Conservation (phyloP, 768 basidiomycete genomes). For the Boletus eberwhitei region DNA sequence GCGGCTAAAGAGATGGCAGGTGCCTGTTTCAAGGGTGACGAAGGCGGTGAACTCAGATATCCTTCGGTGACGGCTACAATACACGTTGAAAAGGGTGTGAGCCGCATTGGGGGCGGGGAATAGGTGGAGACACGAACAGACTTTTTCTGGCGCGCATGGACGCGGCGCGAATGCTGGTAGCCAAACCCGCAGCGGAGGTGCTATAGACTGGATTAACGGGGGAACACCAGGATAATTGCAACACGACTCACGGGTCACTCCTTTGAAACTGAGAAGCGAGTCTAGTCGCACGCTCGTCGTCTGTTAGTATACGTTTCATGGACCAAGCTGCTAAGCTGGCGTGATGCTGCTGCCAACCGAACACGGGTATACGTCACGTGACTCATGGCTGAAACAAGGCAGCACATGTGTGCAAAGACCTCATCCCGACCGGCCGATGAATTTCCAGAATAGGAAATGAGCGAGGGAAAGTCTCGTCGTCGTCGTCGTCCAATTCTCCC, state of each 20-base stretch:
- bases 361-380: slow-evolving; percentile 6
- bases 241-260: slow-evolving; percentile 23
- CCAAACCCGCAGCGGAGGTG: slow-evolving; percentile 49
- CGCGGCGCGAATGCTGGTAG: slow-evolving; percentile 52
- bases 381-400: neutral
- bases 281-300: slow-evolving; percentile 27
- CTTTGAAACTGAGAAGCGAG: slow-evolving; percentile 22
- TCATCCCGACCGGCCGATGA: slow-evolving; percentile 1
- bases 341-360: neutral
- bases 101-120: slow-evolving; percentile 27
- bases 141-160: slow-evolving; percentile 61
- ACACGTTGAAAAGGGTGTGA: slow-evolving; percentile 26
- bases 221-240: slow-evolving; percentile 7
- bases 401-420: neutral
- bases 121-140: slow-evolving; percentile 33
- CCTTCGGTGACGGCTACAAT: slow-evolving; percentile 58
- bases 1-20: slow-evolving; percentile 16
- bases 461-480: neutral
- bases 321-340: slow-evolving; percentile 2
- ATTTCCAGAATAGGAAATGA: slow-evolving; percentile 10
- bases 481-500: slow-evolving; percentile 11
- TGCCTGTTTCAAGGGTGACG: slow-evolving; percentile 30
- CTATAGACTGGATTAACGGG: slow-evolving; percentile 12
- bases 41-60: slow-evolving; percentile 46
- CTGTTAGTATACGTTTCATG: slow-evolving; percentile 37